These are phyloP conservation scores for Psidium friedrichsthalianum DNA, from an alignment of 345 rosid genomes.

Conservation along the genomic window DNA sequence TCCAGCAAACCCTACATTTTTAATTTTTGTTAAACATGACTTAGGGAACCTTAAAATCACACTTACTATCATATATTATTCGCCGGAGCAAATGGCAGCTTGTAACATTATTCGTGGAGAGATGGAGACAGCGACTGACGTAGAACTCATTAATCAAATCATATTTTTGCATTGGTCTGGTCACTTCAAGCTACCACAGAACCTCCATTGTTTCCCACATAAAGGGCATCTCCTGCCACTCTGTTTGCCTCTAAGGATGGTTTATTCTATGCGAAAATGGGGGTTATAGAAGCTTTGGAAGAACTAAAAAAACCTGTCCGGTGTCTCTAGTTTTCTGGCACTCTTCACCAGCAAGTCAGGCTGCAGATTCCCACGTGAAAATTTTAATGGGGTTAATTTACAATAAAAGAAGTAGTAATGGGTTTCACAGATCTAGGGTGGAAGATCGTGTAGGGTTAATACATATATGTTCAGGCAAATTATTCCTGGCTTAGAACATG, in stretches of 20 bases:
- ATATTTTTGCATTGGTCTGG: neutral
- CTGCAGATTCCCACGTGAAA: neutral
- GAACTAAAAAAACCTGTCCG: neutral
- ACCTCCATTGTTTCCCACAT: conserved; percentile 5
- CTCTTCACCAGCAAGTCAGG: conserved; percentile 2
- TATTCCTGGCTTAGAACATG: neutral
- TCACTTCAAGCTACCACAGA: neutral
- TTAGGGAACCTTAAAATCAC: neutral
- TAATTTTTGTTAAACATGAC: neutral
- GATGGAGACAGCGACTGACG: conserved; percentile 12
- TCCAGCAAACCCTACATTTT: neutral
- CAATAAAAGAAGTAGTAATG: neutral
- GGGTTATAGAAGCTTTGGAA: neutral
- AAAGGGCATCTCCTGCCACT: conserved; percentile 1
- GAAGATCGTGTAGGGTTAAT: neutral
- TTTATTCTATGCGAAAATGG: neutral
- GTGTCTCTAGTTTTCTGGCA: conserved; percentile 10
- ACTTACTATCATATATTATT: neutral
- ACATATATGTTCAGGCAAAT: neutral
- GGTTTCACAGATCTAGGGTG: neutral
- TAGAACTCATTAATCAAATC: neutral
- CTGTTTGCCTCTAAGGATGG: neutral
- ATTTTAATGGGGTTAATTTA: neutral
- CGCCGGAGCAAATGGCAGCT: neutral
- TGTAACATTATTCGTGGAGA: neutral